Evolutionary conservation across 805 yeast genomes (phyloP).

Genomic region (Cyberlindnera japonica): DNA sequence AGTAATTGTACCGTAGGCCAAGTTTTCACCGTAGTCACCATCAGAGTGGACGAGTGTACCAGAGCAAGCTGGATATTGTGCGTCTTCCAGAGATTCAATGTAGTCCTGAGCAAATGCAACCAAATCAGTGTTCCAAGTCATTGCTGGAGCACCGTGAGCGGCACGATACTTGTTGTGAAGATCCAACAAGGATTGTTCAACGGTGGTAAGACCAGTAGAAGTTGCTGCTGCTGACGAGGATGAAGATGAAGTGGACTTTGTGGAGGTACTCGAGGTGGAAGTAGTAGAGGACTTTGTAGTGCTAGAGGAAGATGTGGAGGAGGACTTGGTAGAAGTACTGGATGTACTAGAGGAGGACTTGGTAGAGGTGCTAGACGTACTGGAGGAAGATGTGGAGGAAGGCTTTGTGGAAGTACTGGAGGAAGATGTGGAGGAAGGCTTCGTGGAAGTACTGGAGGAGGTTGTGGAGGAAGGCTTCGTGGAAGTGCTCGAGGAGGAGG

Average conservation of each 20-base stretch:
- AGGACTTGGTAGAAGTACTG: constrained; percentile 12
- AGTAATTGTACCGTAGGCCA: constrained; percentile 58
- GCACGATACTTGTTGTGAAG: constrained; percentile 52
- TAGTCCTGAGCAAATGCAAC: constrained; percentile 48
- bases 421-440: constrained; percentile 1
- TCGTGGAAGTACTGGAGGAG: constrained; percentile 10
- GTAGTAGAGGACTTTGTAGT: constrained; percentile 11
- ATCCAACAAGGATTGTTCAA: constrained; percentile 40
- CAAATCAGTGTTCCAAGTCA: constrained; percentile 47
- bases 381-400: constrained; percentile 9
- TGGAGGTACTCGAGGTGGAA: constrained; percentile 14
- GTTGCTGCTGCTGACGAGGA: constrained; percentile 17
- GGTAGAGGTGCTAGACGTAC: constrained; percentile 12
- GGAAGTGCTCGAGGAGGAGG: constrained; percentile 5
- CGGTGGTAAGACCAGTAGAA: constrained; percentile 25
- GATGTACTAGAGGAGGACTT: constrained; percentile 11
- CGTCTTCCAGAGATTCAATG: constrained; percentile 37
- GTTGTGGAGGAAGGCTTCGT: constrained; percentile 9
- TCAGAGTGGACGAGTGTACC: constrained; percentile 61
- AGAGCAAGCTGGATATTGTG: constrained; percentile 48
- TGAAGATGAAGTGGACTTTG: constrained; percentile 18
- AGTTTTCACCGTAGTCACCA: constrained; percentile 69
- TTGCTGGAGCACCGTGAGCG: constrained; percentile 39
- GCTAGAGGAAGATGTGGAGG: constrained; percentile 10
- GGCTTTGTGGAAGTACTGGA: constrained; percentile 4